Percentiles rank a stretch among this genome's conserved stretches.
Conservation (phyloP, 352 stramenopile genomes). For the Lagenidium sp. region DNA sequence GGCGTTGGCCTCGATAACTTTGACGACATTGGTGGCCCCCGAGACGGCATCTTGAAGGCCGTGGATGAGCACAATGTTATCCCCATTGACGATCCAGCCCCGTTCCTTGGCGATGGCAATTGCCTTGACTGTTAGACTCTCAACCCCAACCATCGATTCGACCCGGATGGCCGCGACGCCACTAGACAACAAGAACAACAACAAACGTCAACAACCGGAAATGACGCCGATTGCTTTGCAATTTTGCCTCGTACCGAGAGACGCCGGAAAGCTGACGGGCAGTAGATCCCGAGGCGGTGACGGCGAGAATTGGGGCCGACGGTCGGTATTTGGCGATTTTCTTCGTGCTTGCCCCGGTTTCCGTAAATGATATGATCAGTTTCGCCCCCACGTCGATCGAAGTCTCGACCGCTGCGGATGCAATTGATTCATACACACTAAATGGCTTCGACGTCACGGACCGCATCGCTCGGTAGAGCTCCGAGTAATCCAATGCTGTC, state of each 20-base stretch:
- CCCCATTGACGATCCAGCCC: constrained; percentile 73
- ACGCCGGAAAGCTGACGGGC: constrained; percentile 69
- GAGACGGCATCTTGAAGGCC: constrained; percentile 78
- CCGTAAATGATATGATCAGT: constrained; percentile 97
- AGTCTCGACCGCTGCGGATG: constrained; percentile 96
- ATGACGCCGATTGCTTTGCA: no score
- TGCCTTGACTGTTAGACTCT: constrained; percentile 80
- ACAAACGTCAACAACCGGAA: neutral
- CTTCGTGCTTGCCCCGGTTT: constrained; percentile 91
- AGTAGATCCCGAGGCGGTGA: constrained; percentile 71
- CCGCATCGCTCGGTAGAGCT: constrained; percentile 52
- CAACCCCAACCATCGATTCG: constrained; percentile 72
- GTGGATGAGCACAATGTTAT: constrained; percentile 88
- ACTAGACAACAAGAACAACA: constrained; percentile 16
- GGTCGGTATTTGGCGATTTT: constrained; percentile 96
- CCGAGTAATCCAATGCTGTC: constrained; percentile 54
- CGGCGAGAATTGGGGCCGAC: constrained; percentile 76
- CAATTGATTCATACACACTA: constrained; percentile 90
- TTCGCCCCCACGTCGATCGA: constrained; percentile 94
- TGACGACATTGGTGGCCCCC: constrained; percentile 84
- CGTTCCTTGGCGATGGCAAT: constrained; percentile 75
- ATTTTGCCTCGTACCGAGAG: constrained; percentile 52
- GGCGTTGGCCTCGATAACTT: constrained; percentile 77
- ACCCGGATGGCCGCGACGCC: constrained; percentile 58
- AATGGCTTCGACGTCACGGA: constrained; percentile 38